Conservation (phyloP, 2,329 filamentous ascomycete genomes). For the Aspergillus sp. region DNA sequence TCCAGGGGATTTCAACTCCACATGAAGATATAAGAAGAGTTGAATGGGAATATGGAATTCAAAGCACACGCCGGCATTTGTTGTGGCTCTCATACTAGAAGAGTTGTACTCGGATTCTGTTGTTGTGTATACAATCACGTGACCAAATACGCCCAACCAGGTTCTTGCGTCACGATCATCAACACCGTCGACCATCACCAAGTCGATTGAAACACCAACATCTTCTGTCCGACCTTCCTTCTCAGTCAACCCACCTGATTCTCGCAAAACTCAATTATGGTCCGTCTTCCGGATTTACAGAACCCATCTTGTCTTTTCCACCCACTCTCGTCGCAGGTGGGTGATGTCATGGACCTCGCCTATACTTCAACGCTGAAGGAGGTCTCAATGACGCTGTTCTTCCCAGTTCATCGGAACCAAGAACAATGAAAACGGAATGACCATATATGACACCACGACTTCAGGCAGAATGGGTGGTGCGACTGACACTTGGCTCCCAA, state of each 20-base stretch:
- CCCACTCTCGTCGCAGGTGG: not conserved
- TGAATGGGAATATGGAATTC: too few relatives aligned
- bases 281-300: not conserved
- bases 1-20: too few relatives aligned
- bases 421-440: not conserved
- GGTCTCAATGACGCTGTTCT: not conserved
- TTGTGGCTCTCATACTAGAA: too few relatives aligned
- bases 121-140: too few relatives aligned
- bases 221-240: not conserved
- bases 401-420: not conserved
- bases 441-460: slow-evolving; percentile 19
- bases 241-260: not conserved
- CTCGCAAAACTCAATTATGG: not conserved
- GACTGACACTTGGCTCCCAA: not conserved
- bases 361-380: slow-evolving; percentile 5
- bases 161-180: too few relatives aligned
- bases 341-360: slow-evolving; percentile 8
- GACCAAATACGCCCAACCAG: too few relatives aligned
- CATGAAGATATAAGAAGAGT: too few relatives aligned
- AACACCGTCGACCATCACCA: not conserved
- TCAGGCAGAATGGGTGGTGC: slow-evolving; percentile 7
- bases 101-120: too few relatives aligned
- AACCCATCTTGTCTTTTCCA: not conserved
- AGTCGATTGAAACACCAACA: not conserved
- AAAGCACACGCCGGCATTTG: too few relatives aligned